A percentile compares a stretch with the other conserved stretches of the same genome.
These are phyloP conservation scores for Candolleomyces eurysporus DNA, from an alignment of 768 basidiomycete genomes.

Conservation along the genomic window DNA sequence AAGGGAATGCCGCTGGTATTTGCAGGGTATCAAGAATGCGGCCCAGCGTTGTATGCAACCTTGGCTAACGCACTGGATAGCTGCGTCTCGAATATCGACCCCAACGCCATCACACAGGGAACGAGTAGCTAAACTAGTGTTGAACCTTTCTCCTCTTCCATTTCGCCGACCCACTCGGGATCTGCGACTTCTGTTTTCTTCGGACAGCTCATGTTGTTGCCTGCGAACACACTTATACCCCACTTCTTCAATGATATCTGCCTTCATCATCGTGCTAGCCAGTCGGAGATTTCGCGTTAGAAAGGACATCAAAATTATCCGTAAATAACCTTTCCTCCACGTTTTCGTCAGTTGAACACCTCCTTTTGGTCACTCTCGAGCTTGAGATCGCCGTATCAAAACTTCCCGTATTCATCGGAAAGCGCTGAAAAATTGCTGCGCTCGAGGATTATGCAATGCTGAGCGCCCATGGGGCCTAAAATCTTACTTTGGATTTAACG, in stretches of 20 bases:
- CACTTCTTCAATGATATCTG: no score
- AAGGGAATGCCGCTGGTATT: constrained; percentile 8
- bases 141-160: neutral
- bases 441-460: no score
- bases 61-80: constrained; percentile 10
- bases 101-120: constrained; percentile 5
- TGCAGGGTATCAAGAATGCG: constrained; percentile 10
- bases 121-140: neutral
- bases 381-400: no score
- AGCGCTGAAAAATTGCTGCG: no score
- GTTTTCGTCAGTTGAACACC: no score
- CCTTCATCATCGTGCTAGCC: neutral
- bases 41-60: constrained; percentile 10
- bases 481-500: neutral
- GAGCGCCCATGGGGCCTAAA: neutral
- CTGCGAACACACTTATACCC: no score
- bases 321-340: no score
- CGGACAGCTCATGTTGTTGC: no score
- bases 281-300: neutral
- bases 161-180: neutral
- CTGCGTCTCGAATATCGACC: constrained; percentile 14
- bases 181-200: neutral
- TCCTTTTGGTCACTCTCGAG: no score
- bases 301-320: neutral
- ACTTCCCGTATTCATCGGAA: no score